Conservation (phyloP, 306 rosid genomes). For the Cucurbita pepo region DNA sequence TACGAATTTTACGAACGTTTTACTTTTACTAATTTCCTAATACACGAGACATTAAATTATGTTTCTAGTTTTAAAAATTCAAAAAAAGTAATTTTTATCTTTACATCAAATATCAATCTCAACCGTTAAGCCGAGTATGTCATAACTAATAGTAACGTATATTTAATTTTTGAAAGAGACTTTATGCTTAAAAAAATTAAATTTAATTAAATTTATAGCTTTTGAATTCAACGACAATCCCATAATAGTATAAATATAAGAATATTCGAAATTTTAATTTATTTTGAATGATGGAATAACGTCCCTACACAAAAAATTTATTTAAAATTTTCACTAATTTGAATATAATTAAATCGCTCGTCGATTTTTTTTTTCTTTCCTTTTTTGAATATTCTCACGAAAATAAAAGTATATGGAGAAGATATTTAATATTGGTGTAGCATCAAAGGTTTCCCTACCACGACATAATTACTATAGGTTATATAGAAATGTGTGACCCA, state of each 20-base stretch:
- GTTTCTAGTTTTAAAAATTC: not conserved
- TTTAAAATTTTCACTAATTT: too few relatives aligned
- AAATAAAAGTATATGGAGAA: not conserved
- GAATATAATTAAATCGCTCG: too few relatives aligned
- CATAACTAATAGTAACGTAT: too few relatives aligned
- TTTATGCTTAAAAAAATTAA: not conserved
- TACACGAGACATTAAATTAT: not conserved
- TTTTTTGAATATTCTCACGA: too few relatives aligned
- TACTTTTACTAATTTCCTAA: not conserved
- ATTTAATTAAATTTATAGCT: not conserved
- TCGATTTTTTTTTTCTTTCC: too few relatives aligned
- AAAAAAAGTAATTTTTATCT: not conserved
- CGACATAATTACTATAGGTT: not conserved
- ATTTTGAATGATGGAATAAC: not conserved
- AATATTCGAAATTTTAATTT: not conserved
- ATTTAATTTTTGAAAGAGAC: too few relatives aligned
- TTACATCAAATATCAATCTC: too few relatives aligned
- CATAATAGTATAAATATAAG: not conserved
- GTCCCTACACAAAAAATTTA: not conserved
- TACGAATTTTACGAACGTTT: not conserved
- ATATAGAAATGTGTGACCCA: not conserved
- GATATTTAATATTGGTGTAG: not conserved
- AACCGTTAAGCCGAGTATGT: too few relatives aligned
- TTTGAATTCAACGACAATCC: not conserved
- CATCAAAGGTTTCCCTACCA: not conserved